Evolutionary conservation across 179 eudicot genomes (phyloP).

Genomic region (Vitellaria paradoxa): DNA sequence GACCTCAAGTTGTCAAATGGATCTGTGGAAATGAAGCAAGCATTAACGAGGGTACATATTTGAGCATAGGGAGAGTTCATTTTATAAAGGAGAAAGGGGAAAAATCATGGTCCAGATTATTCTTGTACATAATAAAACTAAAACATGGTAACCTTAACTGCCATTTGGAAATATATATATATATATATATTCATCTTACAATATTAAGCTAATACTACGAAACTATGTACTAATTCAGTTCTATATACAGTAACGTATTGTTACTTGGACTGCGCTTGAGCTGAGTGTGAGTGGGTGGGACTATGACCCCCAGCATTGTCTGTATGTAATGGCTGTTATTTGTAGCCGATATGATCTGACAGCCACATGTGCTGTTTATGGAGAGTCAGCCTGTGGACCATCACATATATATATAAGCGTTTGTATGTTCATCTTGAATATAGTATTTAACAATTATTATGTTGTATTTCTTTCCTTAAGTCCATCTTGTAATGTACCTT

Average conservation of each 20-base stretch:
- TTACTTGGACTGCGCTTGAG: not conserved
- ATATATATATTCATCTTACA: not conserved
- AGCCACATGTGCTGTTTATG: constrained; percentile 20
- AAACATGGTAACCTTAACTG: constrained; percentile 8
- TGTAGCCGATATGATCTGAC: constrained; percentile 7
- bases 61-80: constrained; percentile 12
- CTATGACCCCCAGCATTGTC: not conserved
- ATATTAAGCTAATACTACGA: not conserved
- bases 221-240: not conserved
- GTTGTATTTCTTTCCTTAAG: not conserved
- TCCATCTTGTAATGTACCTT: not conserved
- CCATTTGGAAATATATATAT: not conserved
- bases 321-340: constrained; percentile 13
- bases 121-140: constrained; percentile 35
- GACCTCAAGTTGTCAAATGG: constrained; percentile 37
- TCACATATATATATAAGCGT: not conserved
- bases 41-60: not conserved
- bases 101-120: constrained; percentile 16
- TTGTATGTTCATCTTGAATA: not conserved
- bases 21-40: constrained; percentile 39
- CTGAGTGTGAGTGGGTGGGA: not conserved
- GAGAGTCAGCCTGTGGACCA: constrained; percentile 15
- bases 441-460: constrained; percentile 1
- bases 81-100: not conserved
- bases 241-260: not conserved